These are phyloP conservation scores for Rhodofomes roseus DNA, from an alignment of 1,284 basidiomycete genomes.

Conservation along the genomic window DNA sequence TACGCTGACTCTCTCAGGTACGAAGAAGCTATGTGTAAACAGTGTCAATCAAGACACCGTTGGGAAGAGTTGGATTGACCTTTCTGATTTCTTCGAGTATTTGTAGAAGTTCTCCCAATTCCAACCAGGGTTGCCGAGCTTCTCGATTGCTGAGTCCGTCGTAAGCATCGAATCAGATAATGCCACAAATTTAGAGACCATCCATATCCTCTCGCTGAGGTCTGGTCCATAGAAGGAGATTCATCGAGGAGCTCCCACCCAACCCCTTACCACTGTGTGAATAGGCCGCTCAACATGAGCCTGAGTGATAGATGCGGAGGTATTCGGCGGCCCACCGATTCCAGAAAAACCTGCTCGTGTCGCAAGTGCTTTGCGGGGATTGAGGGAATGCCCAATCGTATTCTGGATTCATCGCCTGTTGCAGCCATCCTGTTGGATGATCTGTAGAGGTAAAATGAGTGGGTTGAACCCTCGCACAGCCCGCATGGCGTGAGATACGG, in stretches of 20 bases:
- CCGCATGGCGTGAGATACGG: slow-evolving; percentile 1
- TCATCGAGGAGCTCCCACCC: slow-evolving; percentile 18
- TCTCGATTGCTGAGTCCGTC: slow-evolving; percentile 7
- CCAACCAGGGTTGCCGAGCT: slow-evolving; percentile 23
- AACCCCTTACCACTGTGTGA: slow-evolving; percentile 15
- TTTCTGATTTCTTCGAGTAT: slow-evolving; percentile 12
- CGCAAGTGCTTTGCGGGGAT: slow-evolving; percentile 7
- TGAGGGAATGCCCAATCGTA: slow-evolving; percentile 17
- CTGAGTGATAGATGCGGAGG: slow-evolving; percentile 7
- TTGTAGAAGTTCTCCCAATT: slow-evolving; percentile 17
- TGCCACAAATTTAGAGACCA: too few species aligned
- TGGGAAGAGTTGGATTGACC: slow-evolving; percentile 1
- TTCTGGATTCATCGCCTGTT: slow-evolving; percentile 11
- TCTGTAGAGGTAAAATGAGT: too few species aligned
- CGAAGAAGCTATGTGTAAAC: too few species aligned
- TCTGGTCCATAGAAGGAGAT: slow-evolving; percentile 19
- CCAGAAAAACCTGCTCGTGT: background rate
- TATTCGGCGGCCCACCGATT: too few species aligned
- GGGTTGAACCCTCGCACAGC: too few species aligned
- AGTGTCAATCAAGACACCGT: too few species aligned
- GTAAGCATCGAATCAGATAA: background rate
- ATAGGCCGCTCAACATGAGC: background rate
- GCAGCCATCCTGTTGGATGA: slow-evolving; percentile 10
- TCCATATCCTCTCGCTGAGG: slow-evolving; percentile 25
- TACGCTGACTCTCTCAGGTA: too few species aligned